Conservation (phyloP, 2,329 filamentous ascomycete species). For the Beauveria medogensis region DNA sequence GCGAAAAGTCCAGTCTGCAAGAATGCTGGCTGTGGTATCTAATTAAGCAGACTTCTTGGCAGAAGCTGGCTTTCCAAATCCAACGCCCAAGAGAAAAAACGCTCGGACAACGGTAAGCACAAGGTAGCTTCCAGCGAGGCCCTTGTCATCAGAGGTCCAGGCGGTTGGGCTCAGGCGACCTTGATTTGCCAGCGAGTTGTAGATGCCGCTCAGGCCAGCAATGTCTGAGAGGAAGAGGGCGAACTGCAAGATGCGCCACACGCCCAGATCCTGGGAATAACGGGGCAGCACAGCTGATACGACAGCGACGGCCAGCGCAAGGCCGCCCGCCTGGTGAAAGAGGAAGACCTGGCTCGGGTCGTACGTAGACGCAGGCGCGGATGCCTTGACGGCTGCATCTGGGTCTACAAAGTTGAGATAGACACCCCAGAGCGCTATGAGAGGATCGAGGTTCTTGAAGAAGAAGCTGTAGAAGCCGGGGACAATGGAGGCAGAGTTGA, state of each 20-base stretch:
- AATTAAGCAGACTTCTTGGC: slow-evolving; percentile 5
- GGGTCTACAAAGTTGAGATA: slow-evolving; percentile 16
- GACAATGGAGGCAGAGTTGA: slow-evolving; percentile 6
- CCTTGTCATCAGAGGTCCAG: slow-evolving; percentile 15
- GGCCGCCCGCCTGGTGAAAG: slow-evolving; percentile 17
- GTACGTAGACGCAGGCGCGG: slow-evolving; percentile 12
- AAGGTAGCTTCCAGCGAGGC: slow-evolving; percentile 10
- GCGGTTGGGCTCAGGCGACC: slow-evolving; percentile 10
- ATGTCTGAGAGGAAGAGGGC: slow-evolving; percentile 17
- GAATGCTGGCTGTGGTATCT: background rate
- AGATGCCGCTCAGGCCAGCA: slow-evolving; percentile 15
- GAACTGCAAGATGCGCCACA: slow-evolving; percentile 17
- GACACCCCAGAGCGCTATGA: slow-evolving; percentile 16
- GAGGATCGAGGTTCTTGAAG: slow-evolving; percentile 18
- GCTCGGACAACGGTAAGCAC: slow-evolving; percentile 12
- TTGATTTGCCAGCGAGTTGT: slow-evolving; percentile 11
- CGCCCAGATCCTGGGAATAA: slow-evolving; percentile 13
- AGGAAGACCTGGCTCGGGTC: slow-evolving; percentile 15
- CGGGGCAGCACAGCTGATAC: slow-evolving; percentile 16
- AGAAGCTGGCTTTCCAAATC: slow-evolving; percentile 1
- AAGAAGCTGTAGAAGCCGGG: slow-evolving; percentile 15
- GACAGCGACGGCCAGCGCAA: slow-evolving; percentile 14
- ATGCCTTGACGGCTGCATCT: slow-evolving; percentile 10
- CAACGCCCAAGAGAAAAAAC: slow-evolving; percentile 14
- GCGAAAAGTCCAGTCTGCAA: no score